Evolutionary conservation across 495 filamentous ascomycete species (phyloP).

Genomic region (Aspergillus cavernicola): DNA sequence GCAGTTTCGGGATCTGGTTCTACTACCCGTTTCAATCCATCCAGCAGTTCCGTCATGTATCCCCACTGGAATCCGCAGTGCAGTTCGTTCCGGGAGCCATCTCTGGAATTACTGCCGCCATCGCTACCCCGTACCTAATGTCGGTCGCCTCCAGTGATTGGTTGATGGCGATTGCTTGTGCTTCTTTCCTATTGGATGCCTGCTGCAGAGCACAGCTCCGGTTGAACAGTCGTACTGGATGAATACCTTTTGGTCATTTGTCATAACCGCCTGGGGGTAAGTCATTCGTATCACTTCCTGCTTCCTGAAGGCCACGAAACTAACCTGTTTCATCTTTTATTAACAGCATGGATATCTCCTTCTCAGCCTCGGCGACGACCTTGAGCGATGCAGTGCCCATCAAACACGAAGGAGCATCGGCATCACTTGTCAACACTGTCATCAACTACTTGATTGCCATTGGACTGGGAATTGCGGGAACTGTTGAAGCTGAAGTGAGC

Average conservation of each 20-base stretch:
- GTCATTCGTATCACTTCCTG: neutral
- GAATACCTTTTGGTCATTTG: neutral
- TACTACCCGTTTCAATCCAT: neutral
- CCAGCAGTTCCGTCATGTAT: neutral
- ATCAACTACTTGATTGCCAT: constrained; percentile 62
- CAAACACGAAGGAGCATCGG: constrained; percentile 45
- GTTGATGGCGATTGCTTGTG: neutral
- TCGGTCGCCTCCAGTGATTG: neutral
- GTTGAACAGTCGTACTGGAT: neutral
- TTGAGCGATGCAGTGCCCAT: constrained; percentile 23
- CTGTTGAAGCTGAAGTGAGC: constrained; percentile 49
- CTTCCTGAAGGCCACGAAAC: too few relatives aligned
- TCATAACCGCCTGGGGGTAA: neutral
- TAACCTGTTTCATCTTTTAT: neutral
- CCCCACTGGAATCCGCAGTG: neutral
- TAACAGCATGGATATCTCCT: constrained; percentile 60
- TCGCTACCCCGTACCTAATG: neutral
- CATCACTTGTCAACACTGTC: constrained; percentile 56
- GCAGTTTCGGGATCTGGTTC: constrained; percentile 28
- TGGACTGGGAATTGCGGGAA: constrained; percentile 60
- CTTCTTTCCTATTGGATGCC: neutral
- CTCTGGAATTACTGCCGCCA: neutral
- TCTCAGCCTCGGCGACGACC: constrained; percentile 42
- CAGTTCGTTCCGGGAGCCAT: neutral
- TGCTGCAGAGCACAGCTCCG: neutral